Conservation (phyloP, 1,139 yeast species). For the Zygoascus meyerae region DNA sequence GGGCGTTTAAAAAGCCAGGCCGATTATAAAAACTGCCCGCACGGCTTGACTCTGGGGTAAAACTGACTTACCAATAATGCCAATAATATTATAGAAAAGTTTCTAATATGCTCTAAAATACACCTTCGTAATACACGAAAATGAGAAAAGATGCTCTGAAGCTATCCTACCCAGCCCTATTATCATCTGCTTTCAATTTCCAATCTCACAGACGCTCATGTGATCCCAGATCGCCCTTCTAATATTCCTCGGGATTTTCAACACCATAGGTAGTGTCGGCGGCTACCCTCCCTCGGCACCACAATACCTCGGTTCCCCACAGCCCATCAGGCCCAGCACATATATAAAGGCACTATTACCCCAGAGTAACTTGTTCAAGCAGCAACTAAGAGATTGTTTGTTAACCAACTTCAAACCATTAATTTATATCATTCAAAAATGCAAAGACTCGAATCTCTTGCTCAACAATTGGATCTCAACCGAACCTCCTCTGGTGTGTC, state of each 20-base stretch:
- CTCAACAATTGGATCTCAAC: slow-evolving; percentile 30
- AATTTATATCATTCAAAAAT: slow-evolving; percentile 15
- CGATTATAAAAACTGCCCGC: not conserved
- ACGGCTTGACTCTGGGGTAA: no score
- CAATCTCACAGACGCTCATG: no score
- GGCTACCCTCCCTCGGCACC: slow-evolving; percentile 4
- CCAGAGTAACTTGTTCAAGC: not conserved
- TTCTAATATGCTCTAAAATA: no score
- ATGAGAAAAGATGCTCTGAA: no score
- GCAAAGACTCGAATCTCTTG: slow-evolving; percentile 33
- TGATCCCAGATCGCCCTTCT: no score
- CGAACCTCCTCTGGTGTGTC: slow-evolving; percentile 28
- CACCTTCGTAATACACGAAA: no score
- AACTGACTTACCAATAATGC: no score
- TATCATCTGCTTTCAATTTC: no score
- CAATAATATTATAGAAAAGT: no score
- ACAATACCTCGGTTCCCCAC: not conserved
- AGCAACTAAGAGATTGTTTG: not conserved
- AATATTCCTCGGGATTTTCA: no score
- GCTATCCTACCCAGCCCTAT: no score
- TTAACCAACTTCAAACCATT: not conserved
- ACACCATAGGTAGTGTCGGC: not conserved
- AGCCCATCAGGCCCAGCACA: slow-evolving; percentile 1
- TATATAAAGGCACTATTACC: not conserved
- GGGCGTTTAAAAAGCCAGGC: no score